These are phyloP conservation scores for Aspergillus leporis DNA, from an alignment of 495 filamentous ascomycete genomes.

Conservation along the genomic window DNA sequence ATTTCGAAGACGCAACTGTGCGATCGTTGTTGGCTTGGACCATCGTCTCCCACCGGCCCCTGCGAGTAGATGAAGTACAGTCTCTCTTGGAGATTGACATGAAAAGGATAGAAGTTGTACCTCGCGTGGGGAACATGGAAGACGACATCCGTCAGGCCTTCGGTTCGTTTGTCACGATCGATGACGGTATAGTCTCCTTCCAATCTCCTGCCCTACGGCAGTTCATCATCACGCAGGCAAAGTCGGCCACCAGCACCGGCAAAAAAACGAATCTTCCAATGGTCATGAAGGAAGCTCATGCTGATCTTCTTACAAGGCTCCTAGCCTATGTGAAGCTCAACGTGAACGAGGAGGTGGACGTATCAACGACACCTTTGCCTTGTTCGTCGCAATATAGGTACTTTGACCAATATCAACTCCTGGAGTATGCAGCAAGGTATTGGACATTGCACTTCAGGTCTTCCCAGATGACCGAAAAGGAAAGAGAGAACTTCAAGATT, in stretches of 20 bases:
- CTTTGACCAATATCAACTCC: not conserved
- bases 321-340: not conserved
- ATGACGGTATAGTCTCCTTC: not conserved
- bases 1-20: not conserved
- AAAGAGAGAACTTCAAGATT: not conserved
- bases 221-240: not conserved
- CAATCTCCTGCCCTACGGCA: not conserved
- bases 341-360: not conserved
- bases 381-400: not conserved
- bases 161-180: not conserved
- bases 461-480: not conserved
- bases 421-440: constrained; percentile 1
- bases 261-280: not conserved
- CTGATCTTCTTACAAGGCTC: not conserved
- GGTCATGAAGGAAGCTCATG: not conserved
- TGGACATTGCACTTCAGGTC: not conserved
- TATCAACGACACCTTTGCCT: not conserved
- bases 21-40: not conserved
- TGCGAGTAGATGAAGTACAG: not conserved
- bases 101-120: not conserved
- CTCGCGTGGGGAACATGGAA: not conserved
- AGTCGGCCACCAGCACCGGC: not conserved
- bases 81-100: not conserved
- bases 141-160: not conserved
- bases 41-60: not conserved